phyloP scores from a whole-genome alignment of 2,329 filamentous ascomycete genomes.

The Nothophoma quercina region DNA sequence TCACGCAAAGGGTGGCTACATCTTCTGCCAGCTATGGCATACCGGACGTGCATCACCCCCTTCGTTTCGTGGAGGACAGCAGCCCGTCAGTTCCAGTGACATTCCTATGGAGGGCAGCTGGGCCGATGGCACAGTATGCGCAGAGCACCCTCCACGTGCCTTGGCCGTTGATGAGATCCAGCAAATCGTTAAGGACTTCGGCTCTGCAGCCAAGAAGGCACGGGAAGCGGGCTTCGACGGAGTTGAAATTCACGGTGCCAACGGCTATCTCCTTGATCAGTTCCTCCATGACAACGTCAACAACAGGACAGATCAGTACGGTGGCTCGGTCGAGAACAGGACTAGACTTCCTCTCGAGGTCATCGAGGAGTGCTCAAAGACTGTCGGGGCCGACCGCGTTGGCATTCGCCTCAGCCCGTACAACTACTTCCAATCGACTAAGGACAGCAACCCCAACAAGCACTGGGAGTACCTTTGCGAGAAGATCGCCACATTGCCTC shows the following conservation, averaged over 20 bases:
- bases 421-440: constrained; percentile 51
- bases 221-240: constrained; percentile 47
- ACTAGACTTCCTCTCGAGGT: constrained; percentile 65
- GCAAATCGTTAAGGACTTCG: constrained; percentile 49
- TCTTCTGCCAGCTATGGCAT: constrained; percentile 57
- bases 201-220: constrained; percentile 49
- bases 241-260: constrained; percentile 52
- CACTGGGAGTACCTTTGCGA: constrained; percentile 58
- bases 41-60: constrained; percentile 56
- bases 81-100: constrained; percentile 49
- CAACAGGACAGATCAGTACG: constrained; percentile 59
- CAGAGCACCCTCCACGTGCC: constrained; percentile 44
- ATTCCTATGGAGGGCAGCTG: constrained; percentile 52
- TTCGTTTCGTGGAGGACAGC: constrained; percentile 49
- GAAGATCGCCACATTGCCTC: constrained; percentile 46
- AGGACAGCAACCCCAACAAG: constrained; percentile 54
- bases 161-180: constrained; percentile 53
- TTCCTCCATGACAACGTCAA: constrained; percentile 61
- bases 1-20: constrained; percentile 59
- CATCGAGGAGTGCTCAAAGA: constrained; percentile 46
- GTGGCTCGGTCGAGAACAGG: constrained; percentile 60
- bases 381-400: constrained; percentile 44
- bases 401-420: constrained; percentile 45
- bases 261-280: constrained; percentile 61
- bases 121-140: constrained; percentile 48